Evolutionary conservation across 129 eudicot species (phyloP).

Genomic region (Lactuca saligna): DNA sequence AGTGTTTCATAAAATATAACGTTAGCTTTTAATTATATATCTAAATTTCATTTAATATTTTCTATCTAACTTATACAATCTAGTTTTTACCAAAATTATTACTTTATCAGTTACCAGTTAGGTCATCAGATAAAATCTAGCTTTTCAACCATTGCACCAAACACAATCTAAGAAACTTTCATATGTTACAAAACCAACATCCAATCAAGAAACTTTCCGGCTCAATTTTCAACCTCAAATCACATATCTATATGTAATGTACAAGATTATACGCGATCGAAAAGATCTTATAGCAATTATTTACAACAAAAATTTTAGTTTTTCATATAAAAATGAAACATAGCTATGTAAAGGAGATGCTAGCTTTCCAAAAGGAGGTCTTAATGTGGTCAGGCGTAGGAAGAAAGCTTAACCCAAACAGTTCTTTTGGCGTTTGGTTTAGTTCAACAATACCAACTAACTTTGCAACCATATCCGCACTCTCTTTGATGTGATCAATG

Average conservation of each 20-base stretch:
- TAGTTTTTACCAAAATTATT: too few species aligned
- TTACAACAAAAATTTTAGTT: neutral
- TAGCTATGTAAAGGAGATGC: constrained; percentile 33
- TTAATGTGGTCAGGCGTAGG: constrained; percentile 28
- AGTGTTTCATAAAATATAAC: too few species aligned
- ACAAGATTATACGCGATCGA: neutral
- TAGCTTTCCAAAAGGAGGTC: constrained; percentile 49
- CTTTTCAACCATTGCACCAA: too few species aligned
- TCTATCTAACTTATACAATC: too few species aligned
- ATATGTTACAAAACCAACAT: too few species aligned
- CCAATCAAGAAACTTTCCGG: neutral
- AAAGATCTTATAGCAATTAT: neutral
- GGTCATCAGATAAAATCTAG: too few species aligned
- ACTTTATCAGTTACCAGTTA: too few species aligned
- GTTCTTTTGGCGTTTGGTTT: constrained; percentile 52
- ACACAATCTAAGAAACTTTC: too few species aligned
- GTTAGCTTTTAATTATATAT: too few species aligned
- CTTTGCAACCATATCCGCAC: constrained; percentile 65
- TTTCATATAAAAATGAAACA: neutral
- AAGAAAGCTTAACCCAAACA: constrained; percentile 64
- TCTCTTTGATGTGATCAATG: constrained; percentile 61
- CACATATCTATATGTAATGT: neutral
- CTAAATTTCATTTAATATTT: too few species aligned
- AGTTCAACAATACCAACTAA: constrained; percentile 52
- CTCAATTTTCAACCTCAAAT: neutral